Conservation (phyloP, 768 basidiomycete species). For the Pholiota conissans region DNA sequence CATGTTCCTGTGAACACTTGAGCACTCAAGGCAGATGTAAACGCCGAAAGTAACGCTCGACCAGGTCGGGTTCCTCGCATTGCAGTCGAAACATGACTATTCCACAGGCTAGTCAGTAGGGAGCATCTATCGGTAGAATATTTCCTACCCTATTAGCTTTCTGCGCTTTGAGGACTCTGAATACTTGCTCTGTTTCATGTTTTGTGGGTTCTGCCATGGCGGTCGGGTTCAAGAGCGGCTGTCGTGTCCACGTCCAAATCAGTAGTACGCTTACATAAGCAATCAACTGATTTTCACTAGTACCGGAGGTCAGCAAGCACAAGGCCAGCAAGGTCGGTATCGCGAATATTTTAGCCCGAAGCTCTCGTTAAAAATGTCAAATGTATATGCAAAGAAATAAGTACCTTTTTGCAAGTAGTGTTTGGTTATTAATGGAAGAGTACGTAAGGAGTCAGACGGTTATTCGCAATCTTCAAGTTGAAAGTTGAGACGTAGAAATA, state of each 20-base stretch:
- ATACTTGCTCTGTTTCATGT: slow-evolving; percentile 84
- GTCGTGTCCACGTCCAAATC: slow-evolving; percentile 28
- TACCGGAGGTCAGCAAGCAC: too few species aligned
- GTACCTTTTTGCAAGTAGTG: too few species aligned
- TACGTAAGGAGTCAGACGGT: too few species aligned
- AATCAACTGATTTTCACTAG: too few species aligned
- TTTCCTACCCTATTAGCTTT: slow-evolving; percentile 83
- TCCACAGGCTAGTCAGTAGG: neutral
- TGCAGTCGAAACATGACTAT: slow-evolving; percentile 86
- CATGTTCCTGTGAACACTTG: slow-evolving; percentile 91
- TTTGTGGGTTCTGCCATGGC: slow-evolving; percentile 78
- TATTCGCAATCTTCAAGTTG: too few species aligned
- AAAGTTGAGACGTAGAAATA: too few species aligned
- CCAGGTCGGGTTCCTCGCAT: slow-evolving; percentile 97
- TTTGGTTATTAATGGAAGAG: too few species aligned
- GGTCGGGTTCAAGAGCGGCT: slow-evolving; percentile 20
- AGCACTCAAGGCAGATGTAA: slow-evolving; percentile 98
- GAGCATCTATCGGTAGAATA: neutral
- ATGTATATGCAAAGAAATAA: too few species aligned
- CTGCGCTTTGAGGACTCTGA: slow-evolving; percentile 77
- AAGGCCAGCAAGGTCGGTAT: too few species aligned
- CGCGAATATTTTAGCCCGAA: too few species aligned
- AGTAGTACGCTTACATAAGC: neutral
- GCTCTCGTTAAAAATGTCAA: too few species aligned
- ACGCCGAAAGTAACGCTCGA: slow-evolving; percentile 94